Base-by-base conservation (phyloP, 805 yeast genomes). In the Candida golubevii region DNA sequence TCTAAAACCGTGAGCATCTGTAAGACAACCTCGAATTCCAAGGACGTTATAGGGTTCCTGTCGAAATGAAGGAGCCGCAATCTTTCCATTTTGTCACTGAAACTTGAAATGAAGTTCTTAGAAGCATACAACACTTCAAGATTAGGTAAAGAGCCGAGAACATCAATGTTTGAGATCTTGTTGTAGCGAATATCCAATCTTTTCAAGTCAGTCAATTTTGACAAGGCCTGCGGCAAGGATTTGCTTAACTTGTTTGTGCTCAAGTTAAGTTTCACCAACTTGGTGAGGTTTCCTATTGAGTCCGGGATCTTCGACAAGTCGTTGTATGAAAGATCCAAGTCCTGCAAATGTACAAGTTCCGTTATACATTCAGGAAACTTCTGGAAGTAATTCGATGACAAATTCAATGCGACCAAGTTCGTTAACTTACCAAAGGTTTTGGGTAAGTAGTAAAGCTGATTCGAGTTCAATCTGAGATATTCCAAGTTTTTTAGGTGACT, bases 281-380 rank as follows among this genome's bases (percentile, higher is more conserved):
- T 78, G 1, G 65, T 68, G 47, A 91, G 66, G 18, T 75, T 69
- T 12, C 80, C 78, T 29, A 88, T 73, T 3, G 81, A 72, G 10
- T 64, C 71, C 0, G 97, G 95, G 1, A 93, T 53, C 2, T 47
- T 47, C 2, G 74, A 64, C 27, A 93, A 76, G 41, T 79, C 78
- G 62, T 93, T 93, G 63, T 88, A 90, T 0, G 96, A 86, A 35
- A 91, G 58, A 58, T 91, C 95, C 50, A 93, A 70, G 42, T 83
- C 83, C 35, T 71, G 66, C 42, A 91, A 71, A 41, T 75, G 76
- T 0, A 71, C 58, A 48, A 91, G 71, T 23, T 76, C 72, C 51
- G 80, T 79, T 14, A 91, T 67, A 1, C 83, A 76, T 41, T 78
- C 83, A 0, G 93, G 95, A 48, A 80, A 82, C 1, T 52, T 53